Percentiles rank a stretch among this genome's conserved stretches.
Conservation (phyloP, 73 alveolate species). For the Stentor roeselii region DNA sequence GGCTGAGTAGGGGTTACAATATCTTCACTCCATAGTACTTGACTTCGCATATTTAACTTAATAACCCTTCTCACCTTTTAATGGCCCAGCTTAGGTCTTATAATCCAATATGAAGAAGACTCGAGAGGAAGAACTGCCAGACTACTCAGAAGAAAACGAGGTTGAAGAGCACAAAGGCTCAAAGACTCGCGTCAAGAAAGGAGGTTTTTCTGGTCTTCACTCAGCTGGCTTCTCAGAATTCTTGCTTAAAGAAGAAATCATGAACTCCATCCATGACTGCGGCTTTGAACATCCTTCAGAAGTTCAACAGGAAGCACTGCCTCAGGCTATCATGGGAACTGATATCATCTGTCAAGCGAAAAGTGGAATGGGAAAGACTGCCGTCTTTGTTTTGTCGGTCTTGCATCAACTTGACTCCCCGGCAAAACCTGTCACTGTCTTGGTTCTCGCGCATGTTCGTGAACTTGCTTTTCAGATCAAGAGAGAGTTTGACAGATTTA, state of each 20-base stretch:
- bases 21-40: constrained; percentile 46
- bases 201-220: constrained; percentile 58
- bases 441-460: constrained; percentile 98
- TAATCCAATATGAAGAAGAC: background rate
- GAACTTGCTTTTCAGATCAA: constrained; percentile 99
- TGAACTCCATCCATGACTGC: constrained; percentile 74
- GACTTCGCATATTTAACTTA: constrained; percentile 58
- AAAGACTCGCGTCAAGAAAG: constrained; percentile 4
- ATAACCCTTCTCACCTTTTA: too few relatives aligned
- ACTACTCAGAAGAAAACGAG: constrained; percentile 21
- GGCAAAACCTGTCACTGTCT: constrained; percentile 94
- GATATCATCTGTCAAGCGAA: constrained; percentile 97
- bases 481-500: constrained; percentile 93
- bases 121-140: constrained; percentile 29
- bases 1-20: constrained; percentile 54
- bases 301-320: constrained; percentile 97
- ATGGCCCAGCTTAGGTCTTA: too few relatives aligned
- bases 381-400: constrained; percentile 98
- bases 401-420: constrained; percentile 88
- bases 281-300: constrained; percentile 95
- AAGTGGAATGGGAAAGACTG: constrained; percentile 99
- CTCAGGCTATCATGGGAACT: constrained; percentile 90
- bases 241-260: constrained; percentile 65
- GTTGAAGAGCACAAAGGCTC: constrained; percentile 14
- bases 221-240: constrained; percentile 80